Base-by-base conservation (phyloP, 441 rosid genomes). In the Lagerstroemia fauriei region DNA sequence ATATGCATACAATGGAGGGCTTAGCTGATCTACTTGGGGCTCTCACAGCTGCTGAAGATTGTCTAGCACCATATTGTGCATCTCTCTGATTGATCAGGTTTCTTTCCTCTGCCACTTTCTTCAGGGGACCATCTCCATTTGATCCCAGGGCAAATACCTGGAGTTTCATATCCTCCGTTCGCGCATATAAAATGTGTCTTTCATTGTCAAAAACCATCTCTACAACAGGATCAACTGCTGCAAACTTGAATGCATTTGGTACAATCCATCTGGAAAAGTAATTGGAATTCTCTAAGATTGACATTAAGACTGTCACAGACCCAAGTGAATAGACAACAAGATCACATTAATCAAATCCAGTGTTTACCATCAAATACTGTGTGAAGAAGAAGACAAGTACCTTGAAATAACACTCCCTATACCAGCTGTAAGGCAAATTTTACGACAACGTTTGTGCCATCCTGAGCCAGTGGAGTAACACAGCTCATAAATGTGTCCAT, bases 131-230 rank as follows among this genome's bases (percentile, higher is more conserved):
- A 76, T 92, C 97, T 84, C 95, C 97, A 88, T 87, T 85, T 83
- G 94, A 87, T 82, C 94, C 96, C 80, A 92, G 73, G 82, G 89
- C 85, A 89, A 90, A 96, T 83, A 91, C 98, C 86, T 95, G 99
- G 85, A 96, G 93, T 85, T 95, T 96, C 95, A 91, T 94, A 75
- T 94, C 99, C 84, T 96, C 98, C 50, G 96, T 92, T 84, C 97
- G 91, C 78, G 97, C 93, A 92, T 92, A 96, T 85, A 95, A 84
- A 84, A 95, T 91, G 76, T 93, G 96, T 84, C 99, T 90, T 86
- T 95, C 98, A 87, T 94, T 91, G 88, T 96, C 99, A 76, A 93
- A 83, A 86, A 93, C 97, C 98, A 95, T 90, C 87, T 95, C 99
- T 82, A 94, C 86, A 84, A 95, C 91, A 85, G 98, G 92, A 84